phyloP scores from a whole-genome alignment of 2,329 filamentous ascomycete genomes.

The Pseudomassariella vexata region DNA sequence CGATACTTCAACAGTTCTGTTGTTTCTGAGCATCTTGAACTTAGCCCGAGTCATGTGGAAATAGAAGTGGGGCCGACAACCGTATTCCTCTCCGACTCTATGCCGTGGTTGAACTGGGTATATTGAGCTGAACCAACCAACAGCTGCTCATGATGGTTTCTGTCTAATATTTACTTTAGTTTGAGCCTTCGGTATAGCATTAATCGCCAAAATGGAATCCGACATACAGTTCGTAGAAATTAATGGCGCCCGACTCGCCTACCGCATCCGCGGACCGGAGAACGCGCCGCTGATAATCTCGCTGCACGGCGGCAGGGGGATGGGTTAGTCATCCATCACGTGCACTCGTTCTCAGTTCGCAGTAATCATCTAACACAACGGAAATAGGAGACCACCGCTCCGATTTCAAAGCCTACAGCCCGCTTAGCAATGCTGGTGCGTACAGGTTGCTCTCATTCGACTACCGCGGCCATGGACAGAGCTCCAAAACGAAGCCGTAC shows the following conservation, averaged over 20 bases:
- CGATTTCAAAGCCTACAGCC: slow-evolving; percentile 26
- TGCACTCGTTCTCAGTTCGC: too few relatives aligned
- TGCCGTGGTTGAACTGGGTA: too few relatives aligned
- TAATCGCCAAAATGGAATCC: too few relatives aligned
- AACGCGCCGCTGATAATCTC: slow-evolving; percentile 28
- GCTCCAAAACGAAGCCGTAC: slow-evolving; percentile 26
- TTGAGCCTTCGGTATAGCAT: too few relatives aligned
- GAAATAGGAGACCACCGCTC: slow-evolving; percentile 24
- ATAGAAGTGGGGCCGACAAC: too few relatives aligned
- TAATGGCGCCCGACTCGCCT: slow-evolving; percentile 27
- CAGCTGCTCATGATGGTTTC: too few relatives aligned
- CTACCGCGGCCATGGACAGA: slow-evolving; percentile 29
- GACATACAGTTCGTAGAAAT: slow-evolving; percentile 24
- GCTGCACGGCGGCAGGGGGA: slow-evolving; percentile 29
- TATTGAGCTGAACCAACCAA: too few relatives aligned
- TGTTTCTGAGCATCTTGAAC: too few relatives aligned
- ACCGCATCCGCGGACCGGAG: slow-evolving; percentile 22
- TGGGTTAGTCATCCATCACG: slow-evolving; percentile 16
- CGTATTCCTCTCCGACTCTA: too few relatives aligned
- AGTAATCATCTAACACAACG: neutral
- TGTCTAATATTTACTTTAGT: too few relatives aligned
- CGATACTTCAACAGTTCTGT: too few relatives aligned
- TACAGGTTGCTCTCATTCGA: slow-evolving; percentile 30
- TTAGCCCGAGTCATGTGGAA: too few relatives aligned
- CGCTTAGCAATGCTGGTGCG: slow-evolving; percentile 13